Base-by-base conservation (phyloP, 73 alveolate genomes). In the Stentor roeselii region DNA sequence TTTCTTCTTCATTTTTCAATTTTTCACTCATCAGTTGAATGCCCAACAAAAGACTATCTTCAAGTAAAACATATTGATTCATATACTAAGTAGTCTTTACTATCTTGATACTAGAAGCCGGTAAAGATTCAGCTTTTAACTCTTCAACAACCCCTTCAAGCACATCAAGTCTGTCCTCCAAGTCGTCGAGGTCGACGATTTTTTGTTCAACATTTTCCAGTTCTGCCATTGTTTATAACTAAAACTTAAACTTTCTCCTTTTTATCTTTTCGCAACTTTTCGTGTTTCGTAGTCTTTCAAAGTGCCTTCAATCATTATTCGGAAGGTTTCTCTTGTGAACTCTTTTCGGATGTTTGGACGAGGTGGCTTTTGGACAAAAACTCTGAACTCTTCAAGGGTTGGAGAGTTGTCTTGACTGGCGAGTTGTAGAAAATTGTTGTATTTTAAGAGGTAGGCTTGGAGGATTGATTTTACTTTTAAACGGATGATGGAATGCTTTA, bases 91-190 rank as follows among this genome's bases (percentile, higher is more conserved):
- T 50, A 21, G 6, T 50, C 6, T 11, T 6, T 21, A 50, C 67
- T 21, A 50, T 50, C 21, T 50, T 21, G 6, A 50, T 11, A 6
- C 21, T 6, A 50, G 67, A 50, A 11, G 21, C 6, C 30, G 21
- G 30, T 21, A 50, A 50, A 50, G 6, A 21, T 21, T 50, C 42
- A 67, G 80, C 80, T 30, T 34, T n/a, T 21, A 67, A 11, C 34
- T 67, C 41, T 2, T 67, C 80, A 21, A 67, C 80, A 0, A 67
- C 80, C 21, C 50, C 14, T 34, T 67, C 80, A 21, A 67, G 11
- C 21, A 67, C 80, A n/a, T 27, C 34, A 21, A 67, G 42, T 2
- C 80, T n/a, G 41, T 67, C 80, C 34, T 67, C 80, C n/a, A 67
- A 32, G 2, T 67, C 80, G 37, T 67, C 80, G 15, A 32, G 27